phyloP scores from a whole-genome alignment of 129 eudicot genomes.

The Tanacetum coccineum region DNA sequence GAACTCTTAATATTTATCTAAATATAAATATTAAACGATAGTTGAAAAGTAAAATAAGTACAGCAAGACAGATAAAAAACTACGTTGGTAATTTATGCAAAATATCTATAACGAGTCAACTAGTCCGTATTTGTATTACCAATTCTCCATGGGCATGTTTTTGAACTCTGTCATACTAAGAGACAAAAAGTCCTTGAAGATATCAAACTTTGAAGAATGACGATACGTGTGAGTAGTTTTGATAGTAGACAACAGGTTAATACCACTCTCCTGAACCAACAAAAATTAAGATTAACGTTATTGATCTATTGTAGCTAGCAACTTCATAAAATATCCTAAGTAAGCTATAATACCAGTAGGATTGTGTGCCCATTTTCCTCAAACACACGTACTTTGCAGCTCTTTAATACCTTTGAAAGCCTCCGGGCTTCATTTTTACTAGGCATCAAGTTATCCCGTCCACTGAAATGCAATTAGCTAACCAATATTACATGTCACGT shows the following conservation, averaged over 20 bases:
- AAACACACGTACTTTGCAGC: constrained; percentile 54
- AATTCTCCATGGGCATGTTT: constrained; percentile 26
- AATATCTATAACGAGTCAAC: no score
- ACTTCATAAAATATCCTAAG: neutral
- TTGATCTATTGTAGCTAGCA: neutral
- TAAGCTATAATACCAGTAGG: constrained; percentile 51
- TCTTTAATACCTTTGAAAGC: constrained; percentile 42
- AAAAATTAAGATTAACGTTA: constrained; percentile 10
- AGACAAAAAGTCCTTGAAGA: constrained; percentile 61
- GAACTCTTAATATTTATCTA: no score
- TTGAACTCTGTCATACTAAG: constrained; percentile 66
- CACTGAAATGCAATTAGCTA: constrained; percentile 46
- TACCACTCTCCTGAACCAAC: constrained; percentile 63
- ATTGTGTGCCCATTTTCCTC: constrained; percentile 72
- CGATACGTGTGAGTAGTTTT: constrained; percentile 60
- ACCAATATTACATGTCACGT: neutral
- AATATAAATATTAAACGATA: no score
- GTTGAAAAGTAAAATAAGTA: neutral
- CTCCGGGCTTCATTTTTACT: constrained; percentile 66
- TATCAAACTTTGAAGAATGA: constrained; percentile 53
- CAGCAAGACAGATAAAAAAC: no score
- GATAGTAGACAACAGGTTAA: constrained; percentile 60
- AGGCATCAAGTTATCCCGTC: constrained; percentile 66
- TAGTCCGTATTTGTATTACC: constrained; percentile 28
- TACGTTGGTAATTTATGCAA: no score